These are phyloP conservation scores for Colletotrichum costaricense DNA, from an alignment of 2,329 filamentous ascomycete genomes.

Conservation along the genomic window DNA sequence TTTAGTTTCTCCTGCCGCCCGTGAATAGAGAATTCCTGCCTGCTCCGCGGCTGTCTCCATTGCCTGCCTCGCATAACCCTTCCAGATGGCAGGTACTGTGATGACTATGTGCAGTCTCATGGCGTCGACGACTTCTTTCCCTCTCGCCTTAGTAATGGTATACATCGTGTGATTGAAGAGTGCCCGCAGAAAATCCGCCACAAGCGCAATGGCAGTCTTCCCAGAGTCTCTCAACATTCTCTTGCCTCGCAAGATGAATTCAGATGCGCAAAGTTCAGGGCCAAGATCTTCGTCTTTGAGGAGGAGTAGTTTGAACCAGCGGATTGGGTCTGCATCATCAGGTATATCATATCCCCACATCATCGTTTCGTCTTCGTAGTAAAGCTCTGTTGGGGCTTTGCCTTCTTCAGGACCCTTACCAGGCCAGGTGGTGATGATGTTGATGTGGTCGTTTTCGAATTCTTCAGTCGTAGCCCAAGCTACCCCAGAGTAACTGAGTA, in stretches of 20 bases:
- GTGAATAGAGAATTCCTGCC: slow-evolving; percentile 49
- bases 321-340: slow-evolving; percentile 34
- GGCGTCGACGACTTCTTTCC: slow-evolving; percentile 37
- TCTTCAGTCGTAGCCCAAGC: slow-evolving; percentile 48
- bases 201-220: slow-evolving; percentile 41
- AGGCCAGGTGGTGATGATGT: slow-evolving; percentile 46
- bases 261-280: slow-evolving; percentile 36
- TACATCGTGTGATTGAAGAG: slow-evolving; percentile 46
- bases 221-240: neutral
- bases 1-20: slow-evolving; percentile 42
- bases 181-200: slow-evolving; percentile 45
- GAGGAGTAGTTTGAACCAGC: slow-evolving; percentile 56
- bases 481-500: slow-evolving; percentile 50
- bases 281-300: slow-evolving; percentile 45
- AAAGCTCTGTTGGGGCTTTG: slow-evolving; percentile 46
- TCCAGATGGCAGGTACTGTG: slow-evolving; percentile 60
- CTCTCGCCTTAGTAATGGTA: slow-evolving; percentile 41
- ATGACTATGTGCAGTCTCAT: slow-evolving; percentile 49
- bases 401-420: slow-evolving; percentile 41
- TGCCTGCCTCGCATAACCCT: slow-evolving; percentile 45
- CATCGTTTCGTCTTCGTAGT: slow-evolving; percentile 11
- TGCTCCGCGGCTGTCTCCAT: slow-evolving; percentile 49
- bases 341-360: slow-evolving; percentile 49
- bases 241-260: slow-evolving; percentile 36
- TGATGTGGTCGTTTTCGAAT: slow-evolving; percentile 39